Evolutionary conservation across 306 rosid genomes (phyloP).

Genomic region (Acacia crassicarpa): DNA sequence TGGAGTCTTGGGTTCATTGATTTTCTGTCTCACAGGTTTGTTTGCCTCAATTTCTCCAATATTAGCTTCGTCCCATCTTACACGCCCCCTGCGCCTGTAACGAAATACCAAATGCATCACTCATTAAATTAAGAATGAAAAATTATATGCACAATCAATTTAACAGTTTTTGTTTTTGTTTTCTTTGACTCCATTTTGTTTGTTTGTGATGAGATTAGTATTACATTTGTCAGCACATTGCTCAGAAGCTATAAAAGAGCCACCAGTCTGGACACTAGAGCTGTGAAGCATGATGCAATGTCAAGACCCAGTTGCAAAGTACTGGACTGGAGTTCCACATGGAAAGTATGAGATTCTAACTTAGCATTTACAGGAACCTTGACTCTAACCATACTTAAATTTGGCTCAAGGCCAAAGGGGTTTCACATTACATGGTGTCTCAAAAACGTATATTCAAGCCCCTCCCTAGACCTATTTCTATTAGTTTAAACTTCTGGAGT

Average conservation of each 20-base stretch:
- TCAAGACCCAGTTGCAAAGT: not conserved
- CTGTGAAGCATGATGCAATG: not conserved
- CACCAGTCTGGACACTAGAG: not conserved
- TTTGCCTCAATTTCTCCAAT: constrained; percentile 90
- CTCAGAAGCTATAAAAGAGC: not conserved
- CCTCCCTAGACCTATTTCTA: not conserved
- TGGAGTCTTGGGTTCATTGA: constrained; percentile 98
- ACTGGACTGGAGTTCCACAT: not conserved
- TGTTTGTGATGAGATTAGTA: not conserved
- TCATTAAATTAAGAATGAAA: constrained; percentile 21
- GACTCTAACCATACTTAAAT: not conserved
- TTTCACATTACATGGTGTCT: not conserved
- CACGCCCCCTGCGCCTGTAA: constrained; percentile 63
- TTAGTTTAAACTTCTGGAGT: not conserved
- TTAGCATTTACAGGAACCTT: not conserved
- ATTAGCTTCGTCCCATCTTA: constrained; percentile 91
- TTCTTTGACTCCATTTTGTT: not conserved
- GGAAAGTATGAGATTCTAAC: not conserved
- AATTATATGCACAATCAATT: not conserved
- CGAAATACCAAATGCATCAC: not conserved
- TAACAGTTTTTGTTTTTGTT: not conserved
- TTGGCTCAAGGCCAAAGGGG: not conserved
- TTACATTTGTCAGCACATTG: not conserved
- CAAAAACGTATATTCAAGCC: not conserved
- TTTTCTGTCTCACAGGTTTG: constrained; percentile 98